Percentiles rank a stretch among this genome's conserved stretches.
Evolutionary conservation across 1,284 basidiomycete species (phyloP).

Genomic region (Polyporus tsugae): DNA sequence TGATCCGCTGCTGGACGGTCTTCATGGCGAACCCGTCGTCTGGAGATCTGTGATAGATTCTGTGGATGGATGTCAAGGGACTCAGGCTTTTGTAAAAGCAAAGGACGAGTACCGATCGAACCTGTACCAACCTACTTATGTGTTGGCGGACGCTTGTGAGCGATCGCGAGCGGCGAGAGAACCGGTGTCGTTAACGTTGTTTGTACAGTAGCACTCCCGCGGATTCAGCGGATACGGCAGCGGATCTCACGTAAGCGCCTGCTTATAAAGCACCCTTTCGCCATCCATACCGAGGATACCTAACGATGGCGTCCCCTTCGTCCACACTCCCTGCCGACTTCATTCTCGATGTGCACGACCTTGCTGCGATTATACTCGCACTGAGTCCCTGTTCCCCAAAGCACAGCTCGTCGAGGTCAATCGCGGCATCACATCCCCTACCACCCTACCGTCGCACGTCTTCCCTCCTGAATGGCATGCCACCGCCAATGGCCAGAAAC

Average conservation of each 20-base stretch:
- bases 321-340: constrained; percentile 10
- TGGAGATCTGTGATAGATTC: not conserved
- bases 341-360: constrained; percentile 36
- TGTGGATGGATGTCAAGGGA: not conserved
- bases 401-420: constrained; percentile 35
- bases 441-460: constrained; percentile 29
- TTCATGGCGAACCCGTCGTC: not conserved
- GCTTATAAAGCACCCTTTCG: not conserved
- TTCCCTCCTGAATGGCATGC: constrained; percentile 26
- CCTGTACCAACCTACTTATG: no score
- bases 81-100: no score
- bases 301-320: not conserved
- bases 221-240: no score
- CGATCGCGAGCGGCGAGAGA: no score
- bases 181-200: no score
- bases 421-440: constrained; percentile 16
- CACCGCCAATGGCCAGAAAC: constrained; percentile 10
- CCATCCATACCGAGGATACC: not conserved
- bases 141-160: not conserved
- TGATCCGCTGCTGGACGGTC: not conserved
- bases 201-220: no score
- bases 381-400: constrained; percentile 26
- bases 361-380: constrained; percentile 32
- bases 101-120: no score
- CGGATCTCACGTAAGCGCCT: not conserved